Evolutionary conservation across 2,329 filamentous ascomycete genomes (phyloP).

Genomic region (Verticillium zaregamsianum): DNA sequence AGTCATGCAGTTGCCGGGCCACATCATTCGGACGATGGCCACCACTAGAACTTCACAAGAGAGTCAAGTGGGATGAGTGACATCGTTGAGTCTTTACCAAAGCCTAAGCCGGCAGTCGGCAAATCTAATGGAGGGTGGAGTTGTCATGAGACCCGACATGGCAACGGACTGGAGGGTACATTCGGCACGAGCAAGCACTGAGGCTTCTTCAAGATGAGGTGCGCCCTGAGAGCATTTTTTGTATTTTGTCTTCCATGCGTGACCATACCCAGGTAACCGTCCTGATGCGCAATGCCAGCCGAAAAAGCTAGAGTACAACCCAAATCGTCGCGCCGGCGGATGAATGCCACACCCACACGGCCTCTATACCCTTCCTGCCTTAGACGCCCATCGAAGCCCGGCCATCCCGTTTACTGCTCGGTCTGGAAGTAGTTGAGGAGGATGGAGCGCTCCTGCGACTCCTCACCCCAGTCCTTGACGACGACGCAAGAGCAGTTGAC

Average conservation of each 20-base stretch:
- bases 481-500: constrained; percentile 99
- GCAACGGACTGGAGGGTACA: too few relatives aligned
- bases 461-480: constrained; percentile 99
- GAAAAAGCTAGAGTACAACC: constrained; percentile 44
- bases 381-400: constrained; percentile 38
- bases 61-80: too few relatives aligned
- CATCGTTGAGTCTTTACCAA: too few relatives aligned
- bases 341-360: constrained; percentile 5
- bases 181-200: too few relatives aligned
- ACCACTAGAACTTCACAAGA: too few relatives aligned
- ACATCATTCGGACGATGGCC: too few relatives aligned
- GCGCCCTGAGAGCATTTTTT: constrained; percentile 20
- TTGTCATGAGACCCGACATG: too few relatives aligned
- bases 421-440: constrained; percentile 99
- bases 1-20: too few relatives aligned
- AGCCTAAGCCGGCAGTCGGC: too few relatives aligned
- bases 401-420: constrained; percentile 56
- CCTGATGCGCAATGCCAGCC: constrained; percentile 36
- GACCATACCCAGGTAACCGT: constrained; percentile 30
- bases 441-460: constrained; percentile 97
- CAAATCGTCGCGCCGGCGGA: constrained; percentile 14
- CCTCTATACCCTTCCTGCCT: constrained; percentile 11
- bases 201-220: constrained; percentile 3
- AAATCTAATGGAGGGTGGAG: too few relatives aligned
- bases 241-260: constrained; percentile 34